phyloP scores from a whole-genome alignment of 1,139 yeast species.

The Wickerhamomyces sp. region DNA sequence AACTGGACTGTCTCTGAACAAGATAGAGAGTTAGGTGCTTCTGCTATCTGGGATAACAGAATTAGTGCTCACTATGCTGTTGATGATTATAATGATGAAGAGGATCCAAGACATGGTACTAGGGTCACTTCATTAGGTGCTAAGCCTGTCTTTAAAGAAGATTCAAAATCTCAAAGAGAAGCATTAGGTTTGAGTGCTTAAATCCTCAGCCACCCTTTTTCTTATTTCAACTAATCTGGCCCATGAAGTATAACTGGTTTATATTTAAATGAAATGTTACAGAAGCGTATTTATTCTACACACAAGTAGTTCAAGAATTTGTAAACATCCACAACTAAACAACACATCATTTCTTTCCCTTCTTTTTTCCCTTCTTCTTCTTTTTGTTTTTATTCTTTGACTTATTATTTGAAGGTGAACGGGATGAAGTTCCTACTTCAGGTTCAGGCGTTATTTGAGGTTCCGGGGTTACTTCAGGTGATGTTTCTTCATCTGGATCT shows the following conservation, averaged over 20 bases:
- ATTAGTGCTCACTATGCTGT: constrained; percentile 9
- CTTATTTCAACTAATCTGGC: too few relatives aligned
- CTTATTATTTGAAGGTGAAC: constrained; percentile 2
- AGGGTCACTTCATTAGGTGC: constrained; percentile 16
- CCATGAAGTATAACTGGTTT: background rate
- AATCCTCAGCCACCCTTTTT: too few relatives aligned
- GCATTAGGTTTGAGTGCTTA: constrained; percentile 29
- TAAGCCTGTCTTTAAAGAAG: constrained; percentile 9
- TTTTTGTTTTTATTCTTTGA: constrained; percentile 22
- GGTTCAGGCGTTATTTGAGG: background rate
- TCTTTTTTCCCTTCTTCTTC: constrained; percentile 21
- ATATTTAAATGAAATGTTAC: background rate
- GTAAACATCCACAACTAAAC: too few relatives aligned
- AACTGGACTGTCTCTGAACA: constrained; percentile 10
- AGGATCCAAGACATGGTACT: constrained; percentile 15
- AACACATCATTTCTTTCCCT: constrained; percentile 6
- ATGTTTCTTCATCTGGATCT: background rate
- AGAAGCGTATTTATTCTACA: too few relatives aligned
- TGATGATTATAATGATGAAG: constrained; percentile 23
- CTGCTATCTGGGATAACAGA: constrained; percentile 16
- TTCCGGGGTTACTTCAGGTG: background rate
- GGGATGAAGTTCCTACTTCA: background rate
- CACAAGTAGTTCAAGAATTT: too few relatives aligned
- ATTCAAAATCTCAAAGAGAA: constrained; percentile 16
- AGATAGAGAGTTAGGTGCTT: constrained; percentile 7